A percentile compares a stretch with the other conserved stretches of the same genome.
Conservation (phyloP, 768 basidiomycete species). For the Clavulina sp. region DNA sequence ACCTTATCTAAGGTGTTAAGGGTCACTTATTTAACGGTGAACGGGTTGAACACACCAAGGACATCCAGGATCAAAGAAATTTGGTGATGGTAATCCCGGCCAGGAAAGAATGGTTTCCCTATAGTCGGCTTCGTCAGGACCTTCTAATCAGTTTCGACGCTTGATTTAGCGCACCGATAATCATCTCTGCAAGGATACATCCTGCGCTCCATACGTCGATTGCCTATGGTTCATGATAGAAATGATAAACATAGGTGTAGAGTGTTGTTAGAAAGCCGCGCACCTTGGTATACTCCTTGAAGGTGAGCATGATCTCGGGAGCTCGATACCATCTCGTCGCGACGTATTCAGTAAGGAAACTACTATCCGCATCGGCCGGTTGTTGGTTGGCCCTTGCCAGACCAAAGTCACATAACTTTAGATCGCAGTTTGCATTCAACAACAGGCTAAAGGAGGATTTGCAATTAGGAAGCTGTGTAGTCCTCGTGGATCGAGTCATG, state of each 20-base stretch:
- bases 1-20: conserved; percentile 32
- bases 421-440: conserved; percentile 25
- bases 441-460: conserved; percentile 17
- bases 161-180: conserved; percentile 34
- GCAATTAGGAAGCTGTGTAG: not conserved
- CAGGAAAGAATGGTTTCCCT: conserved; percentile 87
- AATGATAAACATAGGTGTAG: not conserved
- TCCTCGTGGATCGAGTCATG: not conserved
- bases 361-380: conserved; percentile 10
- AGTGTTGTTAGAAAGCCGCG: not conserved
- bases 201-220: conserved; percentile 82
- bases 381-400: conserved; percentile 47
- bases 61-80: conserved; percentile 90
- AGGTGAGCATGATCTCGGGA: conserved; percentile 98
- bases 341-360: conserved; percentile 93
- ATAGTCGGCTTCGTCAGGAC: not conserved
- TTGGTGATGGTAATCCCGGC: conserved; percentile 86
- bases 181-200: conserved; percentile 86
- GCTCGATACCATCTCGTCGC: conserved; percentile 98
- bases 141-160: not conserved
- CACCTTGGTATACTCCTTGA: conserved; percentile 82
- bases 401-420: conserved; percentile 72
- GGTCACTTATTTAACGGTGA: conserved; percentile 48
- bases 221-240: conserved; percentile 25
- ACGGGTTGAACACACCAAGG: conserved; percentile 93